Base-by-base conservation (phyloP, 345 rosid genomes). In the Sonneratia alba region DNA sequence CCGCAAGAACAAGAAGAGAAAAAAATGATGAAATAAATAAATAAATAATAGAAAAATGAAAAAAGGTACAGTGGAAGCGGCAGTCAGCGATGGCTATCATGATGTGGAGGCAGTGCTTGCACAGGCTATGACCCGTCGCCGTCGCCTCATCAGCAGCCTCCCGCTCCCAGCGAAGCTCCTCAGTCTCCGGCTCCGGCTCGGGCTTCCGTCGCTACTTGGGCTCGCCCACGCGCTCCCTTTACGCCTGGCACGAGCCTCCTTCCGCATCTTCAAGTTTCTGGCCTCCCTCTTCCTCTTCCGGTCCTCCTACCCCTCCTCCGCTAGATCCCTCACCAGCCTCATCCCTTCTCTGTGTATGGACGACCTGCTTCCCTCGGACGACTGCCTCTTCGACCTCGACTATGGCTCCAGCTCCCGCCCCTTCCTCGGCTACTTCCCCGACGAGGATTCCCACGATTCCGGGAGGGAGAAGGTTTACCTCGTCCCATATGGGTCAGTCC, bases 401-500 rank as follows among this genome's bases (percentile, higher is more conserved):
- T 0, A 24, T 8, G 69, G 43, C 70, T 56, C 72, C 66, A 22
- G 51, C 32, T 34, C 62, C 48, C 67, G 24, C 45, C 55, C 45
- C 51, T 36, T 13, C 51, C 43, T 48, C 72, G 15, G 3, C 69
- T 6, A 6, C 47, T 38, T 6, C 49, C 36, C 74, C 59, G 79
- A 51, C 48, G 77, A 71, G 10, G 72, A 70, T 36, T 70, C 62
- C 40, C 79, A 71, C 56, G 81, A 73, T 13, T 47, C 66, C 22
- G 76, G 34, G 48, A 71, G 63, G 49, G 74, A 74, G 24, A 73
- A 73, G 27, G 66, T 86, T 74, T 88, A 83, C 79, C 79, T 88
- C 53, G 86, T 85, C n/a, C 83, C 88, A 6, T 83, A 68, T 74
- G 79, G 90, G 90, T 86, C 48, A 69, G 47, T 18, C 27, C 42